A percentile compares a stretch with the other conserved stretches of the same genome.
phyloP scores from a whole-genome alignment of 2,329 filamentous ascomycete species.

The Penicillium brasilianum region DNA sequence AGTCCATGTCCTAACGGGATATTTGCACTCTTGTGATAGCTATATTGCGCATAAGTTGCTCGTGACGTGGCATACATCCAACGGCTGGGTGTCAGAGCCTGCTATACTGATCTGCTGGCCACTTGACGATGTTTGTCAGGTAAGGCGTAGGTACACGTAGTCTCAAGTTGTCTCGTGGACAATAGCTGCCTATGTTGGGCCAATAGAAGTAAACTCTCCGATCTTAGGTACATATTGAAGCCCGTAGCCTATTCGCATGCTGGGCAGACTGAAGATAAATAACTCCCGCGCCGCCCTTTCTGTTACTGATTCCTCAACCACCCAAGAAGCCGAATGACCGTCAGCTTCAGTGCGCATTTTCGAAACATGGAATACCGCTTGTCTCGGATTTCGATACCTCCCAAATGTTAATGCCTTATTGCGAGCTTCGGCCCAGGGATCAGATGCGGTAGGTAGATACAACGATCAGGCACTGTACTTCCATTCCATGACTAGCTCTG shows the following conservation, averaged over 20 bases:
- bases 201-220: slow-evolving; percentile 19
- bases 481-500: neutral
- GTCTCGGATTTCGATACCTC: too few species aligned
- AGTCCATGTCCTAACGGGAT: neutral
- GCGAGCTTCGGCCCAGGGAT: neutral
- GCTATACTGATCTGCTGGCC: slow-evolving; percentile 20
- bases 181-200: slow-evolving; percentile 20
- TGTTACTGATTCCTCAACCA: neutral
- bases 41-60: slow-evolving; percentile 33
- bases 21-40: slow-evolving; percentile 24
- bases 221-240: slow-evolving; percentile 7
- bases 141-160: slow-evolving; percentile 38
- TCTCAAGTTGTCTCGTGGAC: slow-evolving; percentile 15
- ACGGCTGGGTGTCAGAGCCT: slow-evolving; percentile 21
- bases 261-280: slow-evolving; percentile 18
- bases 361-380: neutral
- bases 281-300: slow-evolving; percentile 8
- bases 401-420: neutral
- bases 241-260: too few species aligned
- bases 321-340: neutral
- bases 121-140: slow-evolving; percentile 28
- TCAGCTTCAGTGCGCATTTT: neutral
- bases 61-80: slow-evolving; percentile 43
- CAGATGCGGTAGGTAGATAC: too few species aligned
- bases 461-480: neutral